These are phyloP conservation scores for Elsinoe necatrix DNA, from an alignment of 2,329 filamentous ascomycete genomes.

Conservation along the genomic window DNA sequence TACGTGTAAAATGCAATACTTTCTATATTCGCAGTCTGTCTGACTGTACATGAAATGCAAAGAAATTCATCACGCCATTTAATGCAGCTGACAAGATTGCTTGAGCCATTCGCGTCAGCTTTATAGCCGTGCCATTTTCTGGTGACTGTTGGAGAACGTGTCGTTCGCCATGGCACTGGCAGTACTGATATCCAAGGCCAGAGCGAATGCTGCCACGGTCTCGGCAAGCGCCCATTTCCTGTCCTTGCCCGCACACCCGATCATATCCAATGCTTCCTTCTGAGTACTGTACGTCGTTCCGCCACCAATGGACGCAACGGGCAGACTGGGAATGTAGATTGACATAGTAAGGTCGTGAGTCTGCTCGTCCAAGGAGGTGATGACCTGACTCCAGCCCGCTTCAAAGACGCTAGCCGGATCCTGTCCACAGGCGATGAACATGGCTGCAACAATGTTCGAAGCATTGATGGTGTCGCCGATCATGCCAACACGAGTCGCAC, in stretches of 20 bases:
- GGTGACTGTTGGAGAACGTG: constrained; percentile 24
- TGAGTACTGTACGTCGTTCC: constrained; percentile 24
- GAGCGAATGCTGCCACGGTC: constrained; percentile 24
- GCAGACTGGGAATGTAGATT: constrained; percentile 24
- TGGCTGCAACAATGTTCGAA: constrained; percentile 9
- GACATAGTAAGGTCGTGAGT: constrained; percentile 20
- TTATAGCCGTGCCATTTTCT: constrained; percentile 18
- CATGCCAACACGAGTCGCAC: constrained; percentile 11
- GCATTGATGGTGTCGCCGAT: constrained; percentile 8
- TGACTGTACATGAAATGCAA: not conserved
- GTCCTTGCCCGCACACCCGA: constrained; percentile 22
- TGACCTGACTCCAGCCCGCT: constrained; percentile 4
- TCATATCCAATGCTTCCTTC: constrained; percentile 23
- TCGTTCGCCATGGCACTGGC: constrained; percentile 20
- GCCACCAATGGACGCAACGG: constrained; percentile 25
- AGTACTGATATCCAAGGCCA: constrained; percentile 25
- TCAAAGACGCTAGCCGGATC: constrained; percentile 8
- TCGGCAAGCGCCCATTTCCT: constrained; percentile 25
- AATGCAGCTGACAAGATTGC: not conserved
- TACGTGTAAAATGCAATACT: too few species aligned
- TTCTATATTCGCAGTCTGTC: not conserved
- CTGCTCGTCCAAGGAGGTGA: not conserved
- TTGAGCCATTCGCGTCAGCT: too few species aligned
- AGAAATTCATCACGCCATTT: not conserved
- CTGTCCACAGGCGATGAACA: constrained; percentile 15